Percentiles rank a stretch among this genome's conserved stretches.
phyloP scores from a whole-genome alignment of 2,329 filamentous ascomycete species.

The Beauveria bassiana region DNA sequence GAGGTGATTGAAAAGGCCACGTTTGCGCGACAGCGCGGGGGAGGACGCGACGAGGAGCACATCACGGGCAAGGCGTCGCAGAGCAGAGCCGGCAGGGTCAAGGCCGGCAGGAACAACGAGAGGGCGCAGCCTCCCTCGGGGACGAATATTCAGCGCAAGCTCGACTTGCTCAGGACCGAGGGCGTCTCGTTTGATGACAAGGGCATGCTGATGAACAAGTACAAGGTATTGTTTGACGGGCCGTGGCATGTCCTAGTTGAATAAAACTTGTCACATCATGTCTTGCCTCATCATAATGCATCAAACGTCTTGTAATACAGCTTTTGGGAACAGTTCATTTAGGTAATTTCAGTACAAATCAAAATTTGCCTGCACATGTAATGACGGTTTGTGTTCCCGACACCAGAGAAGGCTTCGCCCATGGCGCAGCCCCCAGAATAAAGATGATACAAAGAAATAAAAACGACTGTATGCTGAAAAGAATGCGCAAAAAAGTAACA shows the following conservation, averaged over 20 bases:
- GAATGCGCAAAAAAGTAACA: neutral
- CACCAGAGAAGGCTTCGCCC: neutral
- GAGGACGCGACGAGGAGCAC: neutral
- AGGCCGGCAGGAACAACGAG: constrained; percentile 1
- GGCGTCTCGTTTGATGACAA: constrained; percentile 7
- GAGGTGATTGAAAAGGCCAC: constrained; percentile 1
- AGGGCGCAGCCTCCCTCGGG: constrained; percentile 6
- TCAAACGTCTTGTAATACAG: neutral
- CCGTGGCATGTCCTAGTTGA: neutral
- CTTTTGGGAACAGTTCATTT: neutral
- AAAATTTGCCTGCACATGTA: neutral
- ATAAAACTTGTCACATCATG: neutral
- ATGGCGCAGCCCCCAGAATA: neutral
- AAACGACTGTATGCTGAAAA: neutral
- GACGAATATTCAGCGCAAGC: constrained; percentile 8
- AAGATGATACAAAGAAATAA: neutral
- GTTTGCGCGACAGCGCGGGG: neutral
- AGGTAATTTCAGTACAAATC: neutral
- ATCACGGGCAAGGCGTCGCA: constrained; percentile 1
- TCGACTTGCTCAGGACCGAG: constrained; percentile 4
- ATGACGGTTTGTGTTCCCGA: neutral
- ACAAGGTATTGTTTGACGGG: constrained; percentile 9
- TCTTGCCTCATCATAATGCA: neutral
- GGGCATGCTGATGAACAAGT: constrained; percentile 9
- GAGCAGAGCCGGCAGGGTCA: constrained; percentile 7